These are phyloP conservation scores for Dictyophora rubrovolvata DNA, from an alignment of 768 basidiomycete genomes.

Conservation along the genomic window DNA sequence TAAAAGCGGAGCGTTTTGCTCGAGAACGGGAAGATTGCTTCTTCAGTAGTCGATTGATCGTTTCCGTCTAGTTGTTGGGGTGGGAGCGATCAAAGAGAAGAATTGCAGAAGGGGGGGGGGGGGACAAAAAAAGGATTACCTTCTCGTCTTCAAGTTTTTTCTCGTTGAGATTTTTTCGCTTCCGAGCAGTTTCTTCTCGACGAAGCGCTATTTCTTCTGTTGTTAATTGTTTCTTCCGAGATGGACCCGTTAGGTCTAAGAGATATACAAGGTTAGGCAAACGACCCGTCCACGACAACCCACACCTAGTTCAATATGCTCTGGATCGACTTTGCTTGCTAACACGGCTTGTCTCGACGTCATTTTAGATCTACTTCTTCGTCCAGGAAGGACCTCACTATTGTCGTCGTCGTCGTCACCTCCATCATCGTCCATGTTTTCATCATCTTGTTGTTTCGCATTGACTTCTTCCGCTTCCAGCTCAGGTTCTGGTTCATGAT, in stretches of 20 bases:
- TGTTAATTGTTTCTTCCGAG: slow-evolving; percentile 52
- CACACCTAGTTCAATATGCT: slow-evolving; percentile 54
- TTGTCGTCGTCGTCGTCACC: slow-evolving; percentile 55
- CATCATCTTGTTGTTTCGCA: slow-evolving; percentile 12
- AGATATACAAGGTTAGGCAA: slow-evolving; percentile 18
- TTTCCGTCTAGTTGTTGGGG: slow-evolving; percentile 49
- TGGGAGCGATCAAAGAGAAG: neutral
- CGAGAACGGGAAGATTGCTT: slow-evolving; percentile 45
- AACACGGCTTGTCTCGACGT: slow-evolving; percentile 58
- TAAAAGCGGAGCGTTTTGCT: slow-evolving; percentile 3
- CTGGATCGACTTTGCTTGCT: slow-evolving; percentile 53
- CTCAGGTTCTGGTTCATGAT: slow-evolving; percentile 19
- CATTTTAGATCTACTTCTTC: slow-evolving; percentile 11
- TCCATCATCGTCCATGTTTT: slow-evolving; percentile 21
- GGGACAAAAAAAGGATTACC: slow-evolving; percentile 27
- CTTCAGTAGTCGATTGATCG: slow-evolving; percentile 80
- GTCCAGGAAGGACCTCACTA: slow-evolving; percentile 37
- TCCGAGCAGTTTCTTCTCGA: slow-evolving; percentile 72
- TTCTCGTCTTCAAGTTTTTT: slow-evolving; percentile 83
- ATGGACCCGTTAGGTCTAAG: neutral
- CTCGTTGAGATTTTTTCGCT: slow-evolving; percentile 69
- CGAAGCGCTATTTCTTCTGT: slow-evolving; percentile 64
- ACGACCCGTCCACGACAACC: slow-evolving; percentile 7
- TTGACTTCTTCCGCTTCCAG: slow-evolving; percentile 12
- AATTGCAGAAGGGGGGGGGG: neutral